Evolutionary conservation across 2,329 filamentous ascomycete genomes (phyloP).

Genomic region (Neoscytalidium dimidiatum): DNA sequence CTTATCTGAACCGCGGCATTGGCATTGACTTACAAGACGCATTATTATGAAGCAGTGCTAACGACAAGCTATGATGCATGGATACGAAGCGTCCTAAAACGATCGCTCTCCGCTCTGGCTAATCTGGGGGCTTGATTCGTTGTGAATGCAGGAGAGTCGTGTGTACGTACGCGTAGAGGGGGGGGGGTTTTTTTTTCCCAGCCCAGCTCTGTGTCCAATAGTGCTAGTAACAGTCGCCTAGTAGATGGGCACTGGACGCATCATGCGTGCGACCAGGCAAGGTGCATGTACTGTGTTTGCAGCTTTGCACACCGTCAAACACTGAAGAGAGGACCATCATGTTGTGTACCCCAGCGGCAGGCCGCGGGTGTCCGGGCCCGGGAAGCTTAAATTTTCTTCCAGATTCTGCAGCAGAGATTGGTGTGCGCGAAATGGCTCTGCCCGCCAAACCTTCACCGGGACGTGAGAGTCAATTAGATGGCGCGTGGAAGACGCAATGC

Average conservation of each 20-base stretch:
- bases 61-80: not conserved
- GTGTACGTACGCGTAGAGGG: not conserved
- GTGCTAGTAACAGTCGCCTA: not conserved
- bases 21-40: not conserved
- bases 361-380: not conserved
- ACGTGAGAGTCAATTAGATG: not conserved
- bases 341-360: not conserved
- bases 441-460: not conserved
- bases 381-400: not conserved
- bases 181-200: too few relatives aligned
- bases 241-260: not conserved
- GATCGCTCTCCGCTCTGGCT: not conserved
- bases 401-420: not conserved
- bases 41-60: conserved; percentile 7
- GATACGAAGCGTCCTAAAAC: not conserved
- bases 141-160: not conserved
- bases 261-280: conserved; percentile 1
- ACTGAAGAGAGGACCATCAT: conserved; percentile 7
- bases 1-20: conserved; percentile 10
- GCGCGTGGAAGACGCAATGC: not conserved
- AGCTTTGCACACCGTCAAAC: conserved; percentile 19
- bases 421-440: not conserved
- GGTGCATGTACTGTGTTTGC: conserved; percentile 13
- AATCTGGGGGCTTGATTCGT: not conserved
- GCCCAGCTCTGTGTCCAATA: not conserved